These are phyloP conservation scores for Phytopythium oedochilum DNA, from an alignment of 352 stramenopile species.

Conservation along the genomic window DNA sequence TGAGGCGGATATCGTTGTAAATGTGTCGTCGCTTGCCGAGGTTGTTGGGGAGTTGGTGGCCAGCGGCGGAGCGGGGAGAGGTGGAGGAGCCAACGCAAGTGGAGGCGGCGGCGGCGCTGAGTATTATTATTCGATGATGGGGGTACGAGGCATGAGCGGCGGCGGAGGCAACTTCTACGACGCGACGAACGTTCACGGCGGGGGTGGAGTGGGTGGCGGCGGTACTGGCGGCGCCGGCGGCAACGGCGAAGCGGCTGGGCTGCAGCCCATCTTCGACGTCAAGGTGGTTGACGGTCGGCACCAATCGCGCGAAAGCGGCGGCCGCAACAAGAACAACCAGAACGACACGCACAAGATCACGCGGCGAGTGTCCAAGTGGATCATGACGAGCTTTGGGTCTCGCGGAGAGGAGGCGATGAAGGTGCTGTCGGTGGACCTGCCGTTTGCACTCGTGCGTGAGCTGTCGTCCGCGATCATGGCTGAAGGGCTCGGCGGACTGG, in stretches of 20 bases:
- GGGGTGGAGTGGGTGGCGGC: conserved; percentile 4
- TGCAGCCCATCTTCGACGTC: conserved; percentile 77
- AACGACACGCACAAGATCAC: conserved; percentile 75
- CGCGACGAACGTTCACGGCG: conserved; percentile 16
- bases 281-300: conserved; percentile 70
- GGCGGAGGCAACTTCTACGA: conserved; percentile 21
- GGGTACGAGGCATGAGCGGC: conserved; percentile 7
- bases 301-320: conserved; percentile 38
- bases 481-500: conserved; percentile 42
- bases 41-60: conserved; percentile 48
- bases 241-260: conserved; percentile 3
- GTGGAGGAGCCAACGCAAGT: conserved; percentile 4
- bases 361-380: conserved; percentile 85
- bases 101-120: conserved; percentile 9
- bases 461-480: conserved; percentile 84
- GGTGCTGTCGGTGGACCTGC: conserved; percentile 76
- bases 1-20: conserved; percentile 68
- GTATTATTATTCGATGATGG: conserved; percentile 7
- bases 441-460: conserved; percentile 73
- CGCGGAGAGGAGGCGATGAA: conserved; percentile 78
- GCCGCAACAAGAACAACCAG: conserved; percentile 58
- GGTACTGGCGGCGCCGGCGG: conserved; percentile 1
- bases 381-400: conserved; percentile 72
- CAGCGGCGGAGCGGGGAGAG: conserved; percentile 9
- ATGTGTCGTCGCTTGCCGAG: conserved; percentile 54